A percentile compares a stretch with the other conserved stretches of the same genome.
phyloP scores from a whole-genome alignment of 768 basidiomycete species.

The Crassisporium funariophilum region DNA sequence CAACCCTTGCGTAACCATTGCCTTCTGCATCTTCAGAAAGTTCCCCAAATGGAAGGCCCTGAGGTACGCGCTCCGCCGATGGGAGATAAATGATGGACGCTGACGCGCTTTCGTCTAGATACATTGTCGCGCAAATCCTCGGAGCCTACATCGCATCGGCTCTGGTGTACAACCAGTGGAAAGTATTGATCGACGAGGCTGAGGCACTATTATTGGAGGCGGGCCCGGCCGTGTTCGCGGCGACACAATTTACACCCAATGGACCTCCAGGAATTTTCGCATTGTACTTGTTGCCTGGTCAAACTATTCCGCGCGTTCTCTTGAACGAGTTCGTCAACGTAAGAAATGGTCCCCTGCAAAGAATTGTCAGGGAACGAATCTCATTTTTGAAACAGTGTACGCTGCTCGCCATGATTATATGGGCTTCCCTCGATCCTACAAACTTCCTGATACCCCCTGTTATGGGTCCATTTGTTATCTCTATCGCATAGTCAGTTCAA shows the following conservation, averaged over 20 bases:
- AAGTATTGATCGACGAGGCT: conserved; percentile 41
- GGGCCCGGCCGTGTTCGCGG: conserved; percentile 22
- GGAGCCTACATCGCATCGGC: conserved; percentile 67
- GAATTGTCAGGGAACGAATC: background rate
- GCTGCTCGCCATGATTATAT: conserved; percentile 52
- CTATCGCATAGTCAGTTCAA: conserved; percentile 60
- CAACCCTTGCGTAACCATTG: conserved; percentile 63
- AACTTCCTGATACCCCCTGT: conserved; percentile 59
- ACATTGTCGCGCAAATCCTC: conserved; percentile 65
- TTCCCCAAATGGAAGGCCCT: conserved; percentile 55
- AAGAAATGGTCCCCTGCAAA: conserved; percentile 14
- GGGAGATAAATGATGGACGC: background rate
- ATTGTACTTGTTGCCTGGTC: conserved; percentile 47
- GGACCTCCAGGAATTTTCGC: conserved; percentile 57
- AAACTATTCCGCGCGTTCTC: conserved; percentile 47
- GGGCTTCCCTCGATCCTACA: conserved; percentile 57
- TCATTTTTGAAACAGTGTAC: conserved; percentile 28
- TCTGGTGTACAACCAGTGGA: conserved; percentile 64
- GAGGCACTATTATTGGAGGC: conserved; percentile 34
- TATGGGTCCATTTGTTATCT: conserved; percentile 52
- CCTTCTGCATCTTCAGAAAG: conserved; percentile 50
- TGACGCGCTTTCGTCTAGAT: conserved; percentile 37
- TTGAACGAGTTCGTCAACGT: conserved; percentile 61
- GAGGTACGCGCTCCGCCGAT: conserved; percentile 38
- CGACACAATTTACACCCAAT: conserved; percentile 36